Base-by-base conservation (phyloP, 1,284 basidiomycete species). In the Cryptococcus deneoformans region DNA sequence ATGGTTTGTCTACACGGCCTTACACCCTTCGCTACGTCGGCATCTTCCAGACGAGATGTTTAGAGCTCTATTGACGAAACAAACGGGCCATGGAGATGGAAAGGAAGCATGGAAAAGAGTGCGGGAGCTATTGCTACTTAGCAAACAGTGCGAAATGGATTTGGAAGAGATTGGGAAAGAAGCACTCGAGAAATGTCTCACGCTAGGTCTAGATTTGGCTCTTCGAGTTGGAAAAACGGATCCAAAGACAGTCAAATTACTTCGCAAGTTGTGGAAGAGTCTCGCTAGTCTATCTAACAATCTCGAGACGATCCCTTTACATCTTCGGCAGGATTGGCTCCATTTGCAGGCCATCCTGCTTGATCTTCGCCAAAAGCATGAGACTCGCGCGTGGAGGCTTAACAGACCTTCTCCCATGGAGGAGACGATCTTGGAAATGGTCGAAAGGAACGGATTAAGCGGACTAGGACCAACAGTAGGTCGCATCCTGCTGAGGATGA, bases 1-100 rank as follows among this genome's bases (percentile, higher is more conserved):
- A 9, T 76, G 72, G 72, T 34, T 36, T 2, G 58, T 70, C 14
- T 76, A 69, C 55, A 39, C 54, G 6, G 62, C 61, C 1, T 76
- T 76, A 4, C 70, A 76, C 46, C 61, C 64, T 7, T 65, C 67
- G 7, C 37, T 73, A 20, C 55, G 64, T 6, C 53, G 49, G 6
- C 67, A 68, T 44, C 66, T 76, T n/a, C 72, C 74, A 1, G 67
- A 76, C 57, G 60, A 69, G 34, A 56, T 65, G 0, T 75, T 70
- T 38, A 55, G 62, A 6, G 54, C 60, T 6, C 55, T 76, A 1
- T 43, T 75, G 6, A n/a, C 50, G 0, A 66, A 70, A 48, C 74
- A 76, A 54, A 42, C 66, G 5, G 34, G 48, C 3, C 56, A 54
- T 16, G 24, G 44, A n/a, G 45, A 51, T 16, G 35, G 43, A 16